Percentiles rank a stretch among this genome's conserved stretches.
Conservation (phyloP, 2,329 filamentous ascomycete species). For the Talaromyces islandicus region DNA sequence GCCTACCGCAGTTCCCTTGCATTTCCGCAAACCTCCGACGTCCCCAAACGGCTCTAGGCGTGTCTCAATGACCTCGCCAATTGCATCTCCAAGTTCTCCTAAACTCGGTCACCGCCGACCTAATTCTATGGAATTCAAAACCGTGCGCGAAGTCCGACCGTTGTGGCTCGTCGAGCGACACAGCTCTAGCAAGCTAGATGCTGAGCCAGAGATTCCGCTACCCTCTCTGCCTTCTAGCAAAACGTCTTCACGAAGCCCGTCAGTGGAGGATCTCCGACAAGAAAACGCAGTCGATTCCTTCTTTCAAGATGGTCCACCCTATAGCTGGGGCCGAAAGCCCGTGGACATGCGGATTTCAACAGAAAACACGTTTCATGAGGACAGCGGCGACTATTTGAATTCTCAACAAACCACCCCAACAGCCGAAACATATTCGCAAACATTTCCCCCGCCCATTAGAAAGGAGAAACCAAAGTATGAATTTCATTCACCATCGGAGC, state of each 20-base stretch:
- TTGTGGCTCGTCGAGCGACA: conserved; percentile 73
- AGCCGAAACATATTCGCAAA: conserved; percentile 44
- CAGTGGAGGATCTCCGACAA: conserved; percentile 34
- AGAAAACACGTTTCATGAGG: conserved; percentile 23
- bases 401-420: conserved; percentile 66
- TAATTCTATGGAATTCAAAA: conserved; percentile 48
- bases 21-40: conserved; percentile 47
- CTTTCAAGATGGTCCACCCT: conserved; percentile 24
- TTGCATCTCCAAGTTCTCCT: conserved; percentile 37
- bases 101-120: conserved; percentile 41
- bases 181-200: conserved; percentile 35
- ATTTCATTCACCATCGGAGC: conserved; percentile 42
- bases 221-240: conserved; percentile 49
- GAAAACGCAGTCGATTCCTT: conserved; percentile 15
- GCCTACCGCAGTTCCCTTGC: conserved; percentile 52
- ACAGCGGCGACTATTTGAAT: conserved; percentile 45
- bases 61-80: conserved; percentile 30
- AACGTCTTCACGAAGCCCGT: conserved; percentile 42
- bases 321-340: conserved; percentile 20
- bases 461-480: conserved; percentile 39
- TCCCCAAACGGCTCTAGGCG: conserved; percentile 40
- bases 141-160: conserved; percentile 65
- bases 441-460: conserved; percentile 18
- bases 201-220: conserved; percentile 34
- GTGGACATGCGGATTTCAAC: conserved; percentile 28